A percentile compares a stretch with the other conserved stretches of the same genome.
Evolutionary conservation across 1,139 yeast genomes (phyloP).

Genomic region (Pichia sp.): DNA sequence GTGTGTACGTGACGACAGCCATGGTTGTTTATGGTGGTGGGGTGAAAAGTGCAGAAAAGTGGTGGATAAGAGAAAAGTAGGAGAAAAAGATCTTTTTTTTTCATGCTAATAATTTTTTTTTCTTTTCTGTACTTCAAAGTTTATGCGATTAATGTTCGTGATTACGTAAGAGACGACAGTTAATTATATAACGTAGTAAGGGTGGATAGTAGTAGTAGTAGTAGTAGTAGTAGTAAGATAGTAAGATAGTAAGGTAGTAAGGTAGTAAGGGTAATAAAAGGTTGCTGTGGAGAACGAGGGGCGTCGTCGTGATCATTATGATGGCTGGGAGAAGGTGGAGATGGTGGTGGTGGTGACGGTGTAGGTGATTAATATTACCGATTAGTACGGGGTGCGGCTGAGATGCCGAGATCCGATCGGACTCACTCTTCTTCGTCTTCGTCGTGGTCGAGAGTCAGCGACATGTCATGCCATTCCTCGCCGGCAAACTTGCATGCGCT

Average conservation of each 20-base stretch:
- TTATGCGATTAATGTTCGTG: not conserved
- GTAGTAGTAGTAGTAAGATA: not conserved
- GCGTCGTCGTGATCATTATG: not conserved
- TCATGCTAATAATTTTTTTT: not conserved
- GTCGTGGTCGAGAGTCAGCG: slow-evolving; percentile 56
- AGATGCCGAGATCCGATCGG: not conserved
- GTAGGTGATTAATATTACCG: not conserved
- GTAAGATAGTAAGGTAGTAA: too few species aligned
- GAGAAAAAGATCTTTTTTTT: not conserved
- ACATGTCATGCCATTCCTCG: slow-evolving; percentile 62
- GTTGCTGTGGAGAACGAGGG: not conserved
- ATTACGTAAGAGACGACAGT: not conserved
- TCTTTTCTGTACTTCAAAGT: not conserved
- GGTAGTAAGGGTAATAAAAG: not conserved
- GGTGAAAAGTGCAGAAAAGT: too few species aligned
- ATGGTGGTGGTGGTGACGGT: not conserved
- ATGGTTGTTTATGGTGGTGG: not conserved
- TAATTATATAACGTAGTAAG: not conserved
- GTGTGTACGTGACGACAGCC: slow-evolving; percentile 7
- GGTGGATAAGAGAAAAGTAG: not conserved
- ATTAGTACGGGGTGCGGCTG: not conserved
- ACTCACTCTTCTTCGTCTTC: slow-evolving; percentile 40
- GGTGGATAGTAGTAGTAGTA: not conserved
- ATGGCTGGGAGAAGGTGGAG: not conserved
- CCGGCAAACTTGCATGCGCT: slow-evolving; percentile 60